A percentile compares a stretch with the other conserved stretches of the same genome.
Conservation (phyloP, 805 yeast genomes). For the Kodamaea sagamina region DNA sequence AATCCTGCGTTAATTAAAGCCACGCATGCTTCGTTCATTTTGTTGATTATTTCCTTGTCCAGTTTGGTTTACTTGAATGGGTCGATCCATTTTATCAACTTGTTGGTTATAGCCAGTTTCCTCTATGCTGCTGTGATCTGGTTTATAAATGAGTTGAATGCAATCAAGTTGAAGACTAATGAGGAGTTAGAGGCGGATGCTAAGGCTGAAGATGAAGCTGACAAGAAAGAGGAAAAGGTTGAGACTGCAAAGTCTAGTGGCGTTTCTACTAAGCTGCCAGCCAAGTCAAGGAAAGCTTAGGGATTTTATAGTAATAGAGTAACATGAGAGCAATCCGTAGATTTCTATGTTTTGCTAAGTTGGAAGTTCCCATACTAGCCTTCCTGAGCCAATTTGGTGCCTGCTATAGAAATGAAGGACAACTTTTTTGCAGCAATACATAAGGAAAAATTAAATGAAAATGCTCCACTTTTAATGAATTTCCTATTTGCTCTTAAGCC, state of each 20-base stretch:
- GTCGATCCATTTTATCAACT: slow-evolving; percentile 65
- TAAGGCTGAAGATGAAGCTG: slow-evolving; percentile 16
- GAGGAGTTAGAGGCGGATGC: slow-evolving; percentile 39
- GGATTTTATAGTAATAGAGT: neutral
- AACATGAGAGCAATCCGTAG: neutral
- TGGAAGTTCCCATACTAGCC: too few relatives aligned
- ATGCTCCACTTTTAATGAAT: slow-evolving; percentile 40
- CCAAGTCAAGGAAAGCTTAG: slow-evolving; percentile 15
- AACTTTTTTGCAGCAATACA: neutral
- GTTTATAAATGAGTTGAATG: slow-evolving; percentile 74
- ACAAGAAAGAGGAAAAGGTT: neutral
- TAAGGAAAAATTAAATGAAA: neutral
- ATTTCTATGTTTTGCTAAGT: too few relatives aligned
- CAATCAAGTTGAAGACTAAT: slow-evolving; percentile 47
- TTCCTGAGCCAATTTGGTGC: too few relatives aligned
- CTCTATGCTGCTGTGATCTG: slow-evolving; percentile 84
- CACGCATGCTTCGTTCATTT: slow-evolving; percentile 78
- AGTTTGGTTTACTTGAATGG: slow-evolving; percentile 61
- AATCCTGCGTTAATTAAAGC: slow-evolving; percentile 87
- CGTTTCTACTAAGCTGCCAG: slow-evolving; percentile 6
- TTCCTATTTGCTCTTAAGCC: slow-evolving; percentile 49
- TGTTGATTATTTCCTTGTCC: slow-evolving; percentile 57
- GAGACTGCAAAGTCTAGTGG: slow-evolving; percentile 5
- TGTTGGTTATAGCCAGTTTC: slow-evolving; percentile 56
- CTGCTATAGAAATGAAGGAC: too few relatives aligned